phyloP scores from a whole-genome alignment of 768 basidiomycete species.

The Lentinula aciculospora region DNA sequence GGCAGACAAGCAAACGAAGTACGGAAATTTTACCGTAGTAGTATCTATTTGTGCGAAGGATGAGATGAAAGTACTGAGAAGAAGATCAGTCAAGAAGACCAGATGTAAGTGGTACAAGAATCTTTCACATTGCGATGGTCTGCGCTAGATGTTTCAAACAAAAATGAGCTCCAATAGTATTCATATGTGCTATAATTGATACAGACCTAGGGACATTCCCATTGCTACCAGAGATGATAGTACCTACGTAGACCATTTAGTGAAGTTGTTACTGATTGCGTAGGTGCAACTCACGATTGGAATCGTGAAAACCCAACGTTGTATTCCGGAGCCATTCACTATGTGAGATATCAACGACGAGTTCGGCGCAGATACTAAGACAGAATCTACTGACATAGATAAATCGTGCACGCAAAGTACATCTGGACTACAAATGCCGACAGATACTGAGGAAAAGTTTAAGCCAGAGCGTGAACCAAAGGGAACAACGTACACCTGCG shows the following conservation, averaged over 20 bases:
- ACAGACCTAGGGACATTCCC: not conserved
- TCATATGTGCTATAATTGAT: not conserved
- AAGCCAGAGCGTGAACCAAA: too few relatives aligned
- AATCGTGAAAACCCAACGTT: constrained; percentile 11
- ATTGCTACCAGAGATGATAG: not conserved
- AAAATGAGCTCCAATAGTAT: not conserved
- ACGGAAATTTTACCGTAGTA: not conserved
- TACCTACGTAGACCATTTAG: not conserved
- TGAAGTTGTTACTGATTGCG: not conserved
- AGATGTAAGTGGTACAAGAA: not conserved
- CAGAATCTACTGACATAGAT: constrained; percentile 4
- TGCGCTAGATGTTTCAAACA: not conserved
- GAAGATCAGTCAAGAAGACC: not conserved
- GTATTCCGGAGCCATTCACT: constrained; percentile 10
- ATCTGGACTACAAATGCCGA: constrained; percentile 17
- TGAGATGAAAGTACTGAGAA: not conserved
- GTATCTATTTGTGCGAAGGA: not conserved
- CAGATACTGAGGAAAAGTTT: constrained; percentile 10
- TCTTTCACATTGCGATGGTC: not conserved
- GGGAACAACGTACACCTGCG: not conserved
- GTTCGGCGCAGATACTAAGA: not conserved
- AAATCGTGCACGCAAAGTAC: constrained; percentile 17
- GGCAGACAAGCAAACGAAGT: not conserved
- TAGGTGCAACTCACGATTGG: constrained; percentile 14
- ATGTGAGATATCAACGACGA: not conserved